Percentiles rank a stretch among this genome's conserved stretches.
These are phyloP conservation scores for Aspergillus viridinutans DNA, from an alignment of 2,329 filamentous ascomycete genomes.

Conservation along the genomic window DNA sequence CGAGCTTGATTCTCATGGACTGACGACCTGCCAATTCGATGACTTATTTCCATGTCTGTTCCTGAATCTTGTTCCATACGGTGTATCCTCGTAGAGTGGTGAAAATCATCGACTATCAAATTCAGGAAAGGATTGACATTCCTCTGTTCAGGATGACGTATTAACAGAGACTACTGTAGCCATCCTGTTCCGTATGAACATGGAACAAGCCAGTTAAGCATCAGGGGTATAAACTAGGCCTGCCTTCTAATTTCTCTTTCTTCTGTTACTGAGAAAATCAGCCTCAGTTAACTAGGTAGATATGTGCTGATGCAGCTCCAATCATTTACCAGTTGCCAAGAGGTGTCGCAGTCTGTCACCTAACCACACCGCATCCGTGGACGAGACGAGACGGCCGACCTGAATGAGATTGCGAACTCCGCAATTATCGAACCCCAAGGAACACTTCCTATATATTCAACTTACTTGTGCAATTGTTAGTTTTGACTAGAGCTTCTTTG, in stretches of 20 bases:
- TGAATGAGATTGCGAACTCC: background rate
- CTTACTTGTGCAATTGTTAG: background rate
- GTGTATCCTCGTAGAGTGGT: background rate
- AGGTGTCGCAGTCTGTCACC: no score
- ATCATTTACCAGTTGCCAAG: background rate
- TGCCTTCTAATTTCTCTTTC: background rate
- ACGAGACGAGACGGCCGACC: background rate
- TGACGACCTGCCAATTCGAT: background rate
- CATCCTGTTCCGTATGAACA: background rate
- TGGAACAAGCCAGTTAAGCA: background rate
- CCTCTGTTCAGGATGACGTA: background rate
- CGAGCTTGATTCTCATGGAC: no score
- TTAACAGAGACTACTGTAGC: background rate
- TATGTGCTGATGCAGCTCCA: no score
- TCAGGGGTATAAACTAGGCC: background rate
- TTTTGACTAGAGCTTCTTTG: background rate
- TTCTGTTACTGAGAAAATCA: background rate
- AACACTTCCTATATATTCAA: background rate
- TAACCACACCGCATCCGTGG: no score
- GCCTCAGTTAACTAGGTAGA: no score
- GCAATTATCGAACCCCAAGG: background rate
- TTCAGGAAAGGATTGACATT: background rate
- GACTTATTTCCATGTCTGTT: background rate
- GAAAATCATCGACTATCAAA: background rate
- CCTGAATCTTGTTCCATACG: background rate